Evolutionary conservation across 2,329 filamentous ascomycete genomes (phyloP).

Genomic region (Hymenoscyphus infarciens): DNA sequence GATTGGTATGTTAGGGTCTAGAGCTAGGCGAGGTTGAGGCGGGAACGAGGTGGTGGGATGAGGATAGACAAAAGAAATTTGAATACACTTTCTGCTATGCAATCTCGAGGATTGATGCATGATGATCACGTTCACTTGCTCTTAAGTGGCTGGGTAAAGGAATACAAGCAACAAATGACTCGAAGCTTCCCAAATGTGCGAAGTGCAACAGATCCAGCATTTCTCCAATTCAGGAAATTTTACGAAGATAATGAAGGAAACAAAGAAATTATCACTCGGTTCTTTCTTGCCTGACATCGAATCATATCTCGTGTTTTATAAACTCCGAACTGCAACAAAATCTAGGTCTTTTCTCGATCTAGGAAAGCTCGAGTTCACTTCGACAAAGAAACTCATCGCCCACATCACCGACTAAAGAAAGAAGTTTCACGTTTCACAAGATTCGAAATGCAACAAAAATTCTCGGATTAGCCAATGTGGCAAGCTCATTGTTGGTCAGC

Average conservation of each 20-base stretch:
- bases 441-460: neutral
- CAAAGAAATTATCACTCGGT: neutral
- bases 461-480: neutral
- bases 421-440: neutral
- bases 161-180: neutral
- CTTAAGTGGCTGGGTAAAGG: no score
- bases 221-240: neutral
- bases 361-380: neutral
- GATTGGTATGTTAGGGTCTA: neutral
- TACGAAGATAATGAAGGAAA: neutral
- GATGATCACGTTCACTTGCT: no score
- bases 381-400: neutral
- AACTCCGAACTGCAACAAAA: neutral
- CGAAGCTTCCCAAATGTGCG: neutral
- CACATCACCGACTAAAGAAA: neutral
- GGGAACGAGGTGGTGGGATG: no score
- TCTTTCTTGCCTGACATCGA: neutral
- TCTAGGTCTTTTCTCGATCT: neutral
- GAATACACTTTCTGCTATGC: no score
- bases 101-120: no score
- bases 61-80: no score
- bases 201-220: neutral
- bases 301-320: neutral
- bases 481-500: neutral
- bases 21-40: neutral